Evolutionary conservation across 2,329 filamentous ascomycete species (phyloP), one percentile per base, ranked within the genome.

Genomic region (Fusarium sororula): DNA sequence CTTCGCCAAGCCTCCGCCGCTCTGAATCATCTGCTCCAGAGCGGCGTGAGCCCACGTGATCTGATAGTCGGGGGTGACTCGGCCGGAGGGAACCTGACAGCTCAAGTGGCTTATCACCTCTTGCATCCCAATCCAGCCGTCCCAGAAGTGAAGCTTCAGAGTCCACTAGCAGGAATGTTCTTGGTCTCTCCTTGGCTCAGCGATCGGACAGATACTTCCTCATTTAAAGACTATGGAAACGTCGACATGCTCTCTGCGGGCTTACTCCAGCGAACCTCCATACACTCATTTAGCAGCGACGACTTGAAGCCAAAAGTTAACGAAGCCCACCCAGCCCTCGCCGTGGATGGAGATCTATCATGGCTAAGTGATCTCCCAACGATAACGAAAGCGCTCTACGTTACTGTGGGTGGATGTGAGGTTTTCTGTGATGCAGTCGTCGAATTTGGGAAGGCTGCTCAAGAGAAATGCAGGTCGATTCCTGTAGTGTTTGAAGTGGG

Each of bases 121-220:
- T 22, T 56, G 0, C 26, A 44, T 15, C 26, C 38, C 2, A 1
- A 56, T 20, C 37, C 37, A 9, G 4, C 26, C 0, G 38, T 32
- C 6, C 38, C 53, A 5, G 4, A 11, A 32, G 38, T 56, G 2
- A 56, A 56, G 3, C 22, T 56, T 4, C 6, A 7, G 3, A 24
- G 8, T 6, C 38, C 38, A 5, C 4, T 56, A 1, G 38, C 38
- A 30, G 53, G 53, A 0, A 20, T 42, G 6, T 56, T 56, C 17
- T 8, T 42, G 12, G 53, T 56, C 1, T 56, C 53, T 22, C 53
- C 53, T 1, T 56, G 53, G 53, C 26, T 56, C 3, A 56, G 53
- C 12, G 37, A 56, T 6, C 26, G 38, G 5, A 42, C 53, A n/a
- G 17, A 56, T 2, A 56, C 38, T 12, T 1, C 38, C 6, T 56